phyloP scores from a whole-genome alignment of 1,284 basidiomycete species.

The Trametes sp. region DNA sequence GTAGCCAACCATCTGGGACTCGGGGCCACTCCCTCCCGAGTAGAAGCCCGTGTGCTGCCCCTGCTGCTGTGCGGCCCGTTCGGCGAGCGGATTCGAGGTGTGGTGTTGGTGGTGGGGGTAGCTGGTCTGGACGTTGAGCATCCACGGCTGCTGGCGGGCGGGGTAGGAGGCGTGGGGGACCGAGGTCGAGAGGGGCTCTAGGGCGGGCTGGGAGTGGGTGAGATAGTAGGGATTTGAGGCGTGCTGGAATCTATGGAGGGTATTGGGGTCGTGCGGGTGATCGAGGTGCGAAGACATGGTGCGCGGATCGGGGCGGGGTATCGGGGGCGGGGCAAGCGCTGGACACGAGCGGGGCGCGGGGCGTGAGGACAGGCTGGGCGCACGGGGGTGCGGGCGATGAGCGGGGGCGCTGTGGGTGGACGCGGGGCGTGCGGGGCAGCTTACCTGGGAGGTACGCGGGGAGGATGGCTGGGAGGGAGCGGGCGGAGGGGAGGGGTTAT shows the following conservation, averaged over 20 bases:
- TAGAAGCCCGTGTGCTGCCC: conserved; percentile 34
- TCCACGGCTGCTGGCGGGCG: conserved; percentile 36
- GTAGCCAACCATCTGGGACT: conserved; percentile 40
- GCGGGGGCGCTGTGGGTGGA: conserved; percentile 7
- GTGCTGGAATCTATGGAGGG: conserved; percentile 37
- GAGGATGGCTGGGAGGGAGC: conserved; percentile 21
- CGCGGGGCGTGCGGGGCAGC: conserved; percentile 6
- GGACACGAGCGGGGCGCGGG: conserved; percentile 25
- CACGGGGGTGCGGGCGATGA: conserved; percentile 4
- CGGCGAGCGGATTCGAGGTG: conserved; percentile 23
- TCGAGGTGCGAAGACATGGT: conserved; percentile 36
- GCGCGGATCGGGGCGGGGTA: conserved; percentile 26
- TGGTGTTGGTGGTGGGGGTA: conserved; percentile 35
- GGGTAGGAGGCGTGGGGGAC: conserved; percentile 29
- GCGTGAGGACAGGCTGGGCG: conserved; percentile 12
- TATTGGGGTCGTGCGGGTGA: conserved; percentile 31
- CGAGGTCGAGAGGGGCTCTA: conserved; percentile 33
- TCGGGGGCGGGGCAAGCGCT: conserved; percentile 29
- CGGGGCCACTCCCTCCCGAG: conserved; percentile 28
- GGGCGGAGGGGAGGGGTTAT: conserved; percentile 31
- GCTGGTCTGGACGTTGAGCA: conserved; percentile 35
- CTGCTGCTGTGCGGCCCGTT: conserved; percentile 24
- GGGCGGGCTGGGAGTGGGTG: conserved; percentile 30
- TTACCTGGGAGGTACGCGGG: conserved; percentile 22
- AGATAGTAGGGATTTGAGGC: conserved; percentile 33